Conservation (phyloP, 129 eudicot genomes). For the Arctium lappa region DNA sequence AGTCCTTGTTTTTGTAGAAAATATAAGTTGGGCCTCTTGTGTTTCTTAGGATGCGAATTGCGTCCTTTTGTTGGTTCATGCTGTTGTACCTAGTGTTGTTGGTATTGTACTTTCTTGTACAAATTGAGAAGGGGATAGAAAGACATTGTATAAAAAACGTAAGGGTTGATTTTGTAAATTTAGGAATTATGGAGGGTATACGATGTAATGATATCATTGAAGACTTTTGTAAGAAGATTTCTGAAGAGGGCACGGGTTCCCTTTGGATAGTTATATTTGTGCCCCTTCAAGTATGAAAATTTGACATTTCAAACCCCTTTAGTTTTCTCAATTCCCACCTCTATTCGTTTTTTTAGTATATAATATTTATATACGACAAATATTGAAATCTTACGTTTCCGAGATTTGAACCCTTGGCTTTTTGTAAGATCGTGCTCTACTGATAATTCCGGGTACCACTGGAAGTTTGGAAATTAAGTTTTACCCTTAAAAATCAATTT, state of each 20-base stretch:
- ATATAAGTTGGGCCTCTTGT: slow-evolving; percentile 18
- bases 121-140: not conserved
- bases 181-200: not conserved
- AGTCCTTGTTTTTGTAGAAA: slow-evolving; percentile 2
- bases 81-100: not conserved
- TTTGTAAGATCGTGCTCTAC: too few species aligned
- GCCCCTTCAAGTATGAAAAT: not conserved
- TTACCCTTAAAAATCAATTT: too few species aligned
- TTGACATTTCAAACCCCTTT: not conserved
- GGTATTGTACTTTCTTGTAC: not conserved
- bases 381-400: not conserved
- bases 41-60: not conserved
- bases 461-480: too few species aligned
- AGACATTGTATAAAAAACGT: not conserved
- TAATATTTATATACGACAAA: not conserved
- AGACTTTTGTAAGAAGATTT: not conserved
- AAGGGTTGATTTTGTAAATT: not conserved
- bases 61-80: slow-evolving; percentile 1
- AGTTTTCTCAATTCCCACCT: not conserved
- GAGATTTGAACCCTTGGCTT: not conserved
- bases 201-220: not conserved
- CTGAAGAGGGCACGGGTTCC: not conserved
- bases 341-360: not conserved
- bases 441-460: too few species aligned
- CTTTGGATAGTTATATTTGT: not conserved